Base-by-base conservation (phyloP, 352 stramenopile genomes). In the Plasmopara viticola region DNA sequence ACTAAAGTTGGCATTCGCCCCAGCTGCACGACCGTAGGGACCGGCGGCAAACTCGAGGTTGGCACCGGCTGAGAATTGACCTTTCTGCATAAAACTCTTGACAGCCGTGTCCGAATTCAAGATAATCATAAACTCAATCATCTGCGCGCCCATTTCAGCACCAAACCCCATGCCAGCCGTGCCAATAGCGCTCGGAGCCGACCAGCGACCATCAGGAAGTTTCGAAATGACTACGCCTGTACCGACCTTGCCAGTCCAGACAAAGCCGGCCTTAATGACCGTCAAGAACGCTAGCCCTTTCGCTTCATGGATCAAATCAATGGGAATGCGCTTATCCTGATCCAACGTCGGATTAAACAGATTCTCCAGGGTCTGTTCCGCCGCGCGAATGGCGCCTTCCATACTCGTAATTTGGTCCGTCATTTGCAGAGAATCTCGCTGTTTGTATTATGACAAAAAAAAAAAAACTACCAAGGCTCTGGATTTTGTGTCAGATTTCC, bases 221-320 rank as follows among this genome's bases (percentile, higher is more conserved):
- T 96, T 92, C 13, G 93, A 82, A 60, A 99, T 82, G 13, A 99
- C 87, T 44, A 99, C 80, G 39, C 95, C 95, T 46, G 81, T 90
- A 62, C 84, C 84, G 28, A 94, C 64, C 56, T 87, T 88, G 51
- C 74, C 86, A 8, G 84, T 94, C 74, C 73, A 87, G 52, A 94
- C 81, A 63, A 95, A 94, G 35, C 80, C 86, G 18, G 68, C 88
- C 72, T 97, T 97, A 57, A 96, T 62, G 12, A 97, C 85, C 30
- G 90, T 97, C 46, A 97, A 62, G 62, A 97, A 96, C 18, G 87
- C 90, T 13, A 97, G 66, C 17, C 90, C 90, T 57, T 95, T 93
- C 31, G 90, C 90, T 46, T 87, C 62, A 59, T 92, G 75, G 37
- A 97, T 69, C n/a, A 97, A 64, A 55, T 93, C 84, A 51, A 91